Conservation (phyloP, 176 grass and related monocot genomes). For the Zoysia japonica region DNA sequence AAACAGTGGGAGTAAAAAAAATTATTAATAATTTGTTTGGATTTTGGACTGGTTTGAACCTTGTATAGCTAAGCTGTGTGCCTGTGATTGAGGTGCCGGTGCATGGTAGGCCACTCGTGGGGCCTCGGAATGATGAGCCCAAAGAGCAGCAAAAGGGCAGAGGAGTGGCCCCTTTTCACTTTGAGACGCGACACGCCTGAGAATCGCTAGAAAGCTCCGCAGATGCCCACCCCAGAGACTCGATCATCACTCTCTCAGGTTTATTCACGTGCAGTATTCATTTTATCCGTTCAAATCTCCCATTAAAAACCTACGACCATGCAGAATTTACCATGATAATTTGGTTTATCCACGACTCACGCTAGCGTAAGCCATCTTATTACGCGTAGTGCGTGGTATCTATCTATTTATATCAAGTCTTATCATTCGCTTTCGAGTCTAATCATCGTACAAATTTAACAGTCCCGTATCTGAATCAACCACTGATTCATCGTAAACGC, state of each 20-base stretch:
- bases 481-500: not conserved
- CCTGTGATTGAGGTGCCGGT: not conserved
- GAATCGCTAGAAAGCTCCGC: constrained; percentile 22
- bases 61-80: constrained; percentile 5
- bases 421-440: no score
- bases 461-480: not conserved
- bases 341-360: no score
- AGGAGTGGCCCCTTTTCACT: constrained; percentile 46
- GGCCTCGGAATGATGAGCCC: constrained; percentile 65
- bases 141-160: constrained; percentile 47
- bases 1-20: no score
- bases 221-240: no score
- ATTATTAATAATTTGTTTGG: no score
- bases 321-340: no score
- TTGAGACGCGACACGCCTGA: constrained; percentile 41
- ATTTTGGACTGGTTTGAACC: not conserved
- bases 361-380: no score
- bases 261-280: not conserved
- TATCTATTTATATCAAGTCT: no score
- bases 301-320: not conserved
- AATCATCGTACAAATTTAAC: no score
- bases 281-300: no score
- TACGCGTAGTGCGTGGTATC: no score
- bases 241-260: not conserved
- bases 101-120: constrained; percentile 60